Evolutionary conservation across 208 protist genomes (phyloP), one percentile per base, ranked within the genome.

Genomic region (Acanthamoeba triangularis): DNA sequence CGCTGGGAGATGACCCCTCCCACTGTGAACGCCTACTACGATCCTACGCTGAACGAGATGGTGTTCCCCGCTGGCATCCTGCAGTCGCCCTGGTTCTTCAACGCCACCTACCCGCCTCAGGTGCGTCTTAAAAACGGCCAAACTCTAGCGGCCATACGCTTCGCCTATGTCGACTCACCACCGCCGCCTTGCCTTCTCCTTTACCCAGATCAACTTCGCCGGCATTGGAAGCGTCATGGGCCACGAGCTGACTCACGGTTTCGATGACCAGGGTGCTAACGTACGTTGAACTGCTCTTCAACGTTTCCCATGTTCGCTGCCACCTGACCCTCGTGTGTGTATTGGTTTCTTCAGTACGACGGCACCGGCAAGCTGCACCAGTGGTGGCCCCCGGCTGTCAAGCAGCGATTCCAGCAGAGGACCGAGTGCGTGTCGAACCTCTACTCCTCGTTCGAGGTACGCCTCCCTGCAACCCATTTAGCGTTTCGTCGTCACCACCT

Each of bases 31-130:
- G 90, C 90, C 30, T 94, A 94, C 72, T 94, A 94, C 47, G 44
- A 59, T 20, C 90, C 90, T 7, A 65, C 41, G 16, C 47, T 59
- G 18, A 94, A 94, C 90, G 90, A 94, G 67, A 94, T 94, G 44
- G 90, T 94, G n/a, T 94, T 94, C 72, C 90, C 90, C 28, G 90
- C 90, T 35, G 90, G 90, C 67, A 94, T 94, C 47, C 37, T 94
- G 14, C 90, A 92, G 85, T 44, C 54, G 14, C 52, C 52, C 20
- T 59, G 52, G 52, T 59, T 59, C 52, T 44, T 78, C 69, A 78
- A 87, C 33, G 44, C n/a, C n/a, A 87, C 78, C 78, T 87, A 49
- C 78, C 37, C 49, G 78, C 56, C 56, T 23, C 35, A 92, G 85
- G 65, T 74, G 65, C 13, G 65, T n/a, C 7, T 25, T 72, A 5